Percentiles rank a stretch among this genome's conserved stretches.
Evolutionary conservation across 2,329 filamentous ascomycete genomes (phyloP).

Genomic region (Seiridium unicorne): DNA sequence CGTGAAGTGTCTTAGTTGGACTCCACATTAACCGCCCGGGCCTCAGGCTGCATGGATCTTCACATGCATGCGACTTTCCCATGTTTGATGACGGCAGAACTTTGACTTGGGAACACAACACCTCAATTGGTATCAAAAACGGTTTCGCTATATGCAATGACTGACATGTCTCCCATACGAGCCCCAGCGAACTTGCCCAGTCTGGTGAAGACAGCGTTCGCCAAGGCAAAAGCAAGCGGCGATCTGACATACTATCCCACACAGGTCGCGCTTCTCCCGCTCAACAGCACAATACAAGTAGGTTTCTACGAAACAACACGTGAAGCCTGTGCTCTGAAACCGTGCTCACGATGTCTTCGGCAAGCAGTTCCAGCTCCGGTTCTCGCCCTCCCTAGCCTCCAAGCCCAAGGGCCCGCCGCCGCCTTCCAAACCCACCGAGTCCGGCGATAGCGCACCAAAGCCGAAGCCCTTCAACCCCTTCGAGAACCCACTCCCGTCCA

Average conservation of each 20-base stretch:
- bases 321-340: too few species aligned
- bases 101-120: too few species aligned
- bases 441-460: slow-evolving; percentile 19
- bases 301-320: slow-evolving; percentile 13
- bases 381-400: slow-evolving; percentile 65
- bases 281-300: slow-evolving; percentile 42
- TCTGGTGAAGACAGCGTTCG: slow-evolving; percentile 49
- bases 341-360: not conserved
- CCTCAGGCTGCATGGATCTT: too few species aligned
- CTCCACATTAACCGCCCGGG: too few species aligned
- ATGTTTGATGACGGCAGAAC: too few species aligned
- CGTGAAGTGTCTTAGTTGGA: too few species aligned
- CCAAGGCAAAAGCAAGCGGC: slow-evolving; percentile 43
- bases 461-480: slow-evolving; percentile 60
- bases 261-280: slow-evolving; percentile 44
- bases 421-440: slow-evolving; percentile 4
- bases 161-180: slow-evolving; percentile 36
- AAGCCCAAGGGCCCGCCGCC: slow-evolving; percentile 58
- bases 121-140: too few species aligned
- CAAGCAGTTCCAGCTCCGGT: slow-evolving; percentile 68
- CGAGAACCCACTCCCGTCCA: slow-evolving; percentile 51
- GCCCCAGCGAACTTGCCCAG: slow-evolving; percentile 47
- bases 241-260: slow-evolving; percentile 55
- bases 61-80: too few species aligned
- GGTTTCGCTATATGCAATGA: too few species aligned